Base-by-base conservation (phyloP, 768 basidiomycete species). In the Tremella fuciformis region DNA sequence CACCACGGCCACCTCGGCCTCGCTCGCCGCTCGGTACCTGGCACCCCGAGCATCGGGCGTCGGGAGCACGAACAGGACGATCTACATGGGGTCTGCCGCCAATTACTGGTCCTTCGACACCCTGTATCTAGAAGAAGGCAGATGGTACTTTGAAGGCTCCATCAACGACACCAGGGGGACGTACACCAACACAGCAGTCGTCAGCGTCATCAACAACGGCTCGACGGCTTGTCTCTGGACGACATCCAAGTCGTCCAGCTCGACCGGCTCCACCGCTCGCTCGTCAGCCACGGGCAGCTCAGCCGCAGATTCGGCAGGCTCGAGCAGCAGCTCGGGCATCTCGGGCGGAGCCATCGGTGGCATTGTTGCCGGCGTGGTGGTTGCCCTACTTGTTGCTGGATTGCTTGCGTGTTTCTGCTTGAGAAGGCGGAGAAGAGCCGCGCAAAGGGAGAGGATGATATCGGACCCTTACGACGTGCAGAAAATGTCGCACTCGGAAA, bases 261-360 rank as follows among this genome's bases (percentile, higher is more conserved):
- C 48, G 8, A 50, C 37, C 56, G 49, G n/a, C 7, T 29, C 51
- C 13, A 3, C 51, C 18, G 18, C 38, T 9, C 11, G 24, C 38
- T 34, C 51, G 15, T 52, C 22, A 16, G 15, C 13, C 3, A 38
- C 18, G 19, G 21, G 50, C 18, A 40, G 38, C 26, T 19, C 53
- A 18, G 37, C 46, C 8, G 39, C 25, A 4, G 46, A 1, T 13
- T 13, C 44, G 13, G 24, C 51, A 9, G 13, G 19, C 9, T 44
- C 38, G 18, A 13, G 50, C 18, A 50, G 18, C 15, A 29, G 13
- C 16, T 40, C 44, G 37, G 57, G 44, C 2, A 13, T 65, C 18
- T 29, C 46, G 18, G 63, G 67, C 15, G 66, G 66, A 8, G 67
- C 58, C 8, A 63, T 69, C n/a, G 67, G 52, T 8, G 67, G 67